Evolutionary conservation across 345 rosid genomes (phyloP), one percentile per base, ranked within the genome.

Genomic region (Syzygium aqueum): DNA sequence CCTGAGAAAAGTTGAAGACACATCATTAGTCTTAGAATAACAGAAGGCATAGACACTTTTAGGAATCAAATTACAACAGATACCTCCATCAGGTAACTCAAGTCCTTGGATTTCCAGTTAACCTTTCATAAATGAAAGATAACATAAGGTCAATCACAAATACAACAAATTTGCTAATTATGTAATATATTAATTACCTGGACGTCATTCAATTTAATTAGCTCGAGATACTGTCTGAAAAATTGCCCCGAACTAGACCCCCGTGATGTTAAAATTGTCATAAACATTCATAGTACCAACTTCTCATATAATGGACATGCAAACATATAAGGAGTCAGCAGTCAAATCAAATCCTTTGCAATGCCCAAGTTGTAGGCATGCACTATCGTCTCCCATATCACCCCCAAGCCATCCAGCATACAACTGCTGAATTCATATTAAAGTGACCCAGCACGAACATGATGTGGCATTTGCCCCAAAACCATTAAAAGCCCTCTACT

Each of bases 171-270:
- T 56, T 40, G 61, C 50, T n/a, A 21, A 88, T 7, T 84, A 73
- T 51, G 67, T 8, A 87, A 88, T 40, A 77, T 46, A 30, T 51
- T 30, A 77, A 87, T 88, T 91, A 97, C 99, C 94, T 92, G 91
- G 87, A 94, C 94, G 88, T 95, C 96, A 90, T 97, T 97, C 91
- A 97, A 91, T 91, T 95, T 97, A 85, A 97, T 97, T 63, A 99
- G 99, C 86, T 91, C 94, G 86, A 97, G 98, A 91, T 96, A 97
- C 86, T 95, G 95, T 86, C 89, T 91, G 93, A 92, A 97, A 90
- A 96, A 97, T 91, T 95, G 99, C 85, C 99, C 99, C 93, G 96
- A 78, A 89, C 99, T 97, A 89, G 99, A 96, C 89, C 99, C 99
- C 99, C 96, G 93, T 85, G 87, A 61, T 78, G 43, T 82, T 14